Evolutionary conservation across 1,284 basidiomycete species (phyloP), one percentile per base, ranked within the genome.

Genomic region (Wallemia ichthyophaga): DNA sequence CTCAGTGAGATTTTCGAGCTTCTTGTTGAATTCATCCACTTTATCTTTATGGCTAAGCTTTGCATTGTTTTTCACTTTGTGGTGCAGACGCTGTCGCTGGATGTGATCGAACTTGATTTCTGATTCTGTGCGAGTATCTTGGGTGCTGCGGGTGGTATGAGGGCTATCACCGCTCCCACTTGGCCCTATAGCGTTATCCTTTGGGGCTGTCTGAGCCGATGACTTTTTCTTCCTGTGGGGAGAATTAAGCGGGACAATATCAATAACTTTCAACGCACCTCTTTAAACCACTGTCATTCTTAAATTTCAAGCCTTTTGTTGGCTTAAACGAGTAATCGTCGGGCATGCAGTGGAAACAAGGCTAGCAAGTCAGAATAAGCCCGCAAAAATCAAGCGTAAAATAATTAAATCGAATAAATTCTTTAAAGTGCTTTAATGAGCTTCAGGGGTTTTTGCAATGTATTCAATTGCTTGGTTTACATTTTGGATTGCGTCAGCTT

Each of bases 401-500:
- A 57, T 26, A n/a, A 57, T 24, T 31, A 25, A 57, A 57, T 33
- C 13, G 21, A 56, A 17, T 17, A 27, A 25, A 31, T 62, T 61
- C 69, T 65, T 64, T 61, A 66, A 67, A 11, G n/a, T 17, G n/a
- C 7, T 48, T 48, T 48, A 48, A 19, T 48, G 37, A 11, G 37
- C 88, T 74, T 85, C 87, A 63, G 88, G 86, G 58, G 86, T 86
- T 74, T 92, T 89, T 67, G 80, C 80, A 71, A 98, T 88, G 72
- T 98, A 98, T 72, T 96, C 87, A 69, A 98, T 88, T 60, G 92
- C 92, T 72, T 98, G 83, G 68, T 82, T 79, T 58, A 99, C 86
- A 23, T 86, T 91, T 67, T 82, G 83, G 71, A 99, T 99, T 68
- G 83, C 83, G 71, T 98, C 94, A n/a, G 92, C 94, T 72, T 98